Conservation (phyloP, 805 yeast genomes). For the Monosporozyma servazzii region DNA sequence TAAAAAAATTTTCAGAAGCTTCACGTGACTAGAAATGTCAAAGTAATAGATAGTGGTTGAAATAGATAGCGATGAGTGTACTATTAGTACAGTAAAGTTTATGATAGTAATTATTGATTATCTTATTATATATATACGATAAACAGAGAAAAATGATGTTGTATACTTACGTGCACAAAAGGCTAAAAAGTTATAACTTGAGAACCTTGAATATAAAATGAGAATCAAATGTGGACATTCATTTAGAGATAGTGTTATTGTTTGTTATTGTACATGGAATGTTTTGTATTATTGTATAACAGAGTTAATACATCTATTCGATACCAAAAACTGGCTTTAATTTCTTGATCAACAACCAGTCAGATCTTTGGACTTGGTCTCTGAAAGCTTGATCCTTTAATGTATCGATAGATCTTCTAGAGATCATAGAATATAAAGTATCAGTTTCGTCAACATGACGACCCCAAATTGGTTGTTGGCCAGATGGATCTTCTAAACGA, state of each 20-base stretch:
- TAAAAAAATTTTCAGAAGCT: neutral
- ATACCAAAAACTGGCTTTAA: slow-evolving; percentile 85
- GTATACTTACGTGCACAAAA: neutral
- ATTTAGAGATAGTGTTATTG: neutral
- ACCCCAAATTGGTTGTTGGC: slow-evolving; percentile 97
- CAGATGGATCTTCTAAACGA: slow-evolving; percentile 87
- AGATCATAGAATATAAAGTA: slow-evolving; percentile 75
- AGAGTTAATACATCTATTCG: slow-evolving; percentile 19
- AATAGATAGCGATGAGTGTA: neutral
- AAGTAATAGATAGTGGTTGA: neutral
- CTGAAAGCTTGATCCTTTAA: slow-evolving; percentile 97
- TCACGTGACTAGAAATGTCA: neutral
- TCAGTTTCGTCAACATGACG: slow-evolving; percentile 96
- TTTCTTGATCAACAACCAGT: slow-evolving; percentile 86
- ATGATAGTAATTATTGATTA: neutral
- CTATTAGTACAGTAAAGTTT: neutral
- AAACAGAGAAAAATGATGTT: neutral
- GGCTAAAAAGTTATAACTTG: neutral
- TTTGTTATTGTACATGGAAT: neutral
- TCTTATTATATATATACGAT: neutral
- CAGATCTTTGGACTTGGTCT: slow-evolving; percentile 86
- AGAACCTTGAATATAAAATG: neutral
- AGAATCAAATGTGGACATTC: neutral
- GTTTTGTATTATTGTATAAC: neutral
- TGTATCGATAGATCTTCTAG: slow-evolving; percentile 90